phyloP scores from a whole-genome alignment of 768 basidiomycete genomes.

The Cystobasidium onofrii region DNA sequence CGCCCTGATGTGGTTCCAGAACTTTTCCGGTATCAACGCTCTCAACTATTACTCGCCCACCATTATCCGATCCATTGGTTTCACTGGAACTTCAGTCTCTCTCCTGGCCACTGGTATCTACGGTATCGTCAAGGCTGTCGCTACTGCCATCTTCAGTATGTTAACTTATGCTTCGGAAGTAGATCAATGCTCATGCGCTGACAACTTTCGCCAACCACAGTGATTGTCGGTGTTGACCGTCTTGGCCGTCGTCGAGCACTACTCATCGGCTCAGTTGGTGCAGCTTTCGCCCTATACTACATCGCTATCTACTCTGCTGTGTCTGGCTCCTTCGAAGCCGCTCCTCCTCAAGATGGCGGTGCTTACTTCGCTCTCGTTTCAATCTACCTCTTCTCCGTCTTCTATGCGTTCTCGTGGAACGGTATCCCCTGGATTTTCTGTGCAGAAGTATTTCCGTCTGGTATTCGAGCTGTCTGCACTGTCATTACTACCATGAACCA shows the following conservation, averaged over 20 bases:
- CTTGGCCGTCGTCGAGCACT: constrained; percentile 18
- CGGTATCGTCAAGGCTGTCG: constrained; percentile 49
- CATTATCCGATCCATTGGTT: constrained; percentile 49
- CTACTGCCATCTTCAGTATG: constrained; percentile 45
- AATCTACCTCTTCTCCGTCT: constrained; percentile 44
- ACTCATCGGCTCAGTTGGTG: constrained; percentile 19
- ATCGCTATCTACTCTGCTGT: constrained; percentile 24
- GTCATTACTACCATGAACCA: constrained; percentile 16
- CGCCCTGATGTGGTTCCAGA: constrained; percentile 49
- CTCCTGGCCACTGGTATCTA: constrained; percentile 48
- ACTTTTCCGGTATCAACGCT: constrained; percentile 47
- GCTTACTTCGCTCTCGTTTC: constrained; percentile 22
- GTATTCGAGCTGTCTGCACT: constrained; percentile 26
- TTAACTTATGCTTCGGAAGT: constrained; percentile 33
- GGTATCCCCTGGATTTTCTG: constrained; percentile 51
- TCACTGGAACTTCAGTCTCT: constrained; percentile 32
- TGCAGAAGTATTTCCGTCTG: constrained; percentile 43
- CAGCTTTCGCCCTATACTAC: constrained; percentile 22
- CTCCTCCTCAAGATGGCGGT: constrained; percentile 20
- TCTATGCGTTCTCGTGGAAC: constrained; percentile 51
- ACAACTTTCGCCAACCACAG: neutral
- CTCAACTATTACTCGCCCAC: constrained; percentile 51
- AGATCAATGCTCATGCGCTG: neutral
- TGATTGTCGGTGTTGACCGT: constrained; percentile 30
- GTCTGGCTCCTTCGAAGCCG: neutral